These are phyloP conservation scores for Spizellomyces sp. DNA, from an alignment of 192 early-diverging fungal genomes.

Conservation along the genomic window DNA sequence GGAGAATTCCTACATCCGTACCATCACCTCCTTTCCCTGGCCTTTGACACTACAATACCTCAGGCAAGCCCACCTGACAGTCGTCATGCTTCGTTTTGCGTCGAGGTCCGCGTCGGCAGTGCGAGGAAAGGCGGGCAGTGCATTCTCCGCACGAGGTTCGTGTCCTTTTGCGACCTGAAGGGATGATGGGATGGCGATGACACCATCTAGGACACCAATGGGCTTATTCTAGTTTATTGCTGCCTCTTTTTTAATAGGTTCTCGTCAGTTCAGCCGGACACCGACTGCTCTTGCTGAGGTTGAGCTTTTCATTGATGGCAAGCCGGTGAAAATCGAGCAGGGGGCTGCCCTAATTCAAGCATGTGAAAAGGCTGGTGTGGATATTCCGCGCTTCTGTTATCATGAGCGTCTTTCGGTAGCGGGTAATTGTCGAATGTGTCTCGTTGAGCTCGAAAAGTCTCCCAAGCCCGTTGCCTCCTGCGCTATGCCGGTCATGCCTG, in stretches of 20 bases:
- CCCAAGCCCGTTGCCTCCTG: slow-evolving; percentile 97
- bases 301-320: slow-evolving; percentile 82
- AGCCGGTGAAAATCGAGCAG: slow-evolving; percentile 84
- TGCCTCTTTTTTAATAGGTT: not conserved
- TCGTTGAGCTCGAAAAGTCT: slow-evolving; percentile 95
- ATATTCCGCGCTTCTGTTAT: slow-evolving; percentile 82
- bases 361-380: slow-evolving; percentile 92
- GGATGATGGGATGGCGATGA: too few relatives aligned
- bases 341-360: slow-evolving; percentile 97
- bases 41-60: too few relatives aligned
- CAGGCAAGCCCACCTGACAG: too few relatives aligned
- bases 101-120: slow-evolving; percentile 10
- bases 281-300: slow-evolving; percentile 31
- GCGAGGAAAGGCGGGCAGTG: not conserved
- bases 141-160: not conserved
- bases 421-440: slow-evolving; percentile 99
- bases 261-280: slow-evolving; percentile 25
- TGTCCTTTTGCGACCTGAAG: not conserved
- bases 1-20: too few relatives aligned
- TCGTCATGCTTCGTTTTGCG: slow-evolving; percentile 18
- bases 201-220: too few relatives aligned
- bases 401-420: slow-evolving; percentile 94
- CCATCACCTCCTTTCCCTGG: too few relatives aligned
- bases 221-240: too few relatives aligned
- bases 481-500: slow-evolving; percentile 95